Evolutionary conservation across 78 protist genomes (phyloP).

Genomic region (Dictyostelium firmibasis): DNA sequence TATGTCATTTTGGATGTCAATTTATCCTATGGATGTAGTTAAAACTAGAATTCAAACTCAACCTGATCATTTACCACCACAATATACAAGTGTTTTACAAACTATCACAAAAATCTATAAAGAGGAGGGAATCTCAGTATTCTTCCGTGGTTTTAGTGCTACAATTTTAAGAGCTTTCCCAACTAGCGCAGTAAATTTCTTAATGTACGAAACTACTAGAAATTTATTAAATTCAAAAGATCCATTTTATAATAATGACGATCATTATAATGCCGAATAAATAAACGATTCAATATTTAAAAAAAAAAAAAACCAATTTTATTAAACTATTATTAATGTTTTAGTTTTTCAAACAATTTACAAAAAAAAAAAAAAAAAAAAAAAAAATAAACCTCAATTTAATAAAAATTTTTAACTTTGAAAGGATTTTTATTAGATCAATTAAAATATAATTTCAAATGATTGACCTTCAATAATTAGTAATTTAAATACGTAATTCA

Average conservation of each 20-base stretch:
- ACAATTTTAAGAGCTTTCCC: slow-evolving; percentile 69
- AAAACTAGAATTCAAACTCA: slow-evolving; percentile 64
- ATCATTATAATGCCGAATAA: background rate
- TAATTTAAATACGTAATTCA: too few relatives aligned
- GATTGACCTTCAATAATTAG: too few relatives aligned
- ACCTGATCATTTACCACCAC: slow-evolving; percentile 29
- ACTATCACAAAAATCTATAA: slow-evolving; percentile 19
- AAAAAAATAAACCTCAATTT: too few relatives aligned
- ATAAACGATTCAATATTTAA: background rate
- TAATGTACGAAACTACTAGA: slow-evolving; percentile 57
- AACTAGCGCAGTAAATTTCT: slow-evolving; percentile 41
- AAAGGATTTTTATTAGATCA: too few relatives aligned
- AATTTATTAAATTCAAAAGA: slow-evolving; percentile 23
- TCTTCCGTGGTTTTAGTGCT: slow-evolving; percentile 59
- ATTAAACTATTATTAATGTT: too few relatives aligned
- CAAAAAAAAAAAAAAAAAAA: too few relatives aligned
- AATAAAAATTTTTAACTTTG: too few relatives aligned
- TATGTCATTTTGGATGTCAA: slow-evolving; percentile 61
- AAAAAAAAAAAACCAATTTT: too few relatives aligned
- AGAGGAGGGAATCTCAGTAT: slow-evolving; percentile 30
- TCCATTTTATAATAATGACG: background rate
- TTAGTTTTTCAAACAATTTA: too few relatives aligned
- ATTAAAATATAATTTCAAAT: too few relatives aligned
- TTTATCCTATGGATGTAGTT: slow-evolving; percentile 78
- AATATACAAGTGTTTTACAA: slow-evolving; percentile 44